phyloP scores from a whole-genome alignment of 2,329 filamentous ascomycete genomes.

The Pyricularia pennisetigena region DNA sequence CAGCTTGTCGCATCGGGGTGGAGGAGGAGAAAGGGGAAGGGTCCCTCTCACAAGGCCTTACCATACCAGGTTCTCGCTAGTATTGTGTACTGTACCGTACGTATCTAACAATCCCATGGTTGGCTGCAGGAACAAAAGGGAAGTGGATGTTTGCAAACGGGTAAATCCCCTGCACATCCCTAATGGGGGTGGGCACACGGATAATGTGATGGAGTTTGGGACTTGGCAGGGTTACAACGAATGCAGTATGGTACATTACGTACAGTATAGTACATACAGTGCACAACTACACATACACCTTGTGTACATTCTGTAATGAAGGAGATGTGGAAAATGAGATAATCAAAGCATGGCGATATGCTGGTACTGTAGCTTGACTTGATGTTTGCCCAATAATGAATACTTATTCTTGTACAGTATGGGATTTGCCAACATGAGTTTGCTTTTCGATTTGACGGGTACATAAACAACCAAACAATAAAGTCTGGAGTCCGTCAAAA shows the following conservation, averaged over 20 bases:
- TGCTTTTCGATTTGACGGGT: not conserved
- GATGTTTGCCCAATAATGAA: not conserved
- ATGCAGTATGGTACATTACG: too few species aligned
- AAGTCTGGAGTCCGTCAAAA: not conserved
- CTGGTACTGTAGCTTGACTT: not conserved
- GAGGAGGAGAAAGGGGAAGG: not conserved
- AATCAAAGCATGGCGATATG: not conserved
- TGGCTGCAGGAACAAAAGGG: not conserved
- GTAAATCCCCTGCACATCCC: not conserved
- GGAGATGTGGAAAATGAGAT: not conserved
- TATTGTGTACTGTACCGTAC: too few species aligned
- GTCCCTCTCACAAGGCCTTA: not conserved
- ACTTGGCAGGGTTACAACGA: not conserved
- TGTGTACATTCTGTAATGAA: not conserved
- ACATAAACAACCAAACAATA: not conserved
- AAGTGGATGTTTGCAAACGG: not conserved
- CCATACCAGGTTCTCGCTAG: not conserved
- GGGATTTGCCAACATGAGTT: not conserved
- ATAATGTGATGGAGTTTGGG: not conserved
- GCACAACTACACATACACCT: not conserved
- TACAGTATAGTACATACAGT: not conserved
- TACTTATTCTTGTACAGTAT: not conserved
- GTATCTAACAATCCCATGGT: not conserved
- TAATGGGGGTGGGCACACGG: not conserved
- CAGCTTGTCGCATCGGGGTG: constrained; percentile 2